Evolutionary conservation across 768 basidiomycete species (phyloP).

Genomic region (Cytidiella melzeri): DNA sequence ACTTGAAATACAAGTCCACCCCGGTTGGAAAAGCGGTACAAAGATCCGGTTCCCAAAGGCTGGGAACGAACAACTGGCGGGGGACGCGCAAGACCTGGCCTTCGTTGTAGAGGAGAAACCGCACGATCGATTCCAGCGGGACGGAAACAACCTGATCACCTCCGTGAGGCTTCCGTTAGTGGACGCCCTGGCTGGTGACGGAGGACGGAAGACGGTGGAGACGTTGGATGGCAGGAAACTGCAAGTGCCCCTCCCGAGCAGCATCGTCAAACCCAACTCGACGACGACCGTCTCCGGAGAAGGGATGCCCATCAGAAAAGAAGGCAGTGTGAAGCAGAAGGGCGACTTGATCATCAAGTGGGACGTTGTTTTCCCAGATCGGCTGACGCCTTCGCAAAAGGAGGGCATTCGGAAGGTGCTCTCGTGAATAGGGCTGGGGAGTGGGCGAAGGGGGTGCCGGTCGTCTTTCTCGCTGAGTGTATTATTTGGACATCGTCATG

Average conservation of each 20-base stretch:
- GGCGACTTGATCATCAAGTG: slow-evolving; percentile 82
- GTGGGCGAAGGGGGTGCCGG: no score
- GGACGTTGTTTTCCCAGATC: slow-evolving; percentile 81
- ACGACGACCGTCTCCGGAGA: slow-evolving; percentile 67
- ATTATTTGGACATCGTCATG: slow-evolving; percentile 7
- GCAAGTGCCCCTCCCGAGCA: slow-evolving; percentile 58
- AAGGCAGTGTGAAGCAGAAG: slow-evolving; percentile 58
- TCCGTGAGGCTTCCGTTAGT: slow-evolving; percentile 64
- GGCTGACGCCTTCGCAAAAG: slow-evolving; percentile 71
- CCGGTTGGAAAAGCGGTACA: slow-evolving; percentile 96
- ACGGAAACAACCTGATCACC: slow-evolving; percentile 74
- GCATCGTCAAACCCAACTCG: slow-evolving; percentile 72
- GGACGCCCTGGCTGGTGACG: slow-evolving; percentile 68
- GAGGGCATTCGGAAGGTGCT: slow-evolving; percentile 71
- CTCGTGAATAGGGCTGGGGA: slow-evolving; percentile 11
- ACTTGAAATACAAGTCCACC: slow-evolving; percentile 71
- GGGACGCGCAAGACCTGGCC: slow-evolving; percentile 84
- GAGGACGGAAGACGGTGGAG: slow-evolving; percentile 53
- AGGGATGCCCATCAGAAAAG: slow-evolving; percentile 90
- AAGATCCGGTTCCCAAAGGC: slow-evolving; percentile 87
- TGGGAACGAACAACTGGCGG: slow-evolving; percentile 68
- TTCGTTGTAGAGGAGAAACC: slow-evolving; percentile 97
- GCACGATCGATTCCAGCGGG: slow-evolving; percentile 67
- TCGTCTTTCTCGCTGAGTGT: slow-evolving; percentile 6
- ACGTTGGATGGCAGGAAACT: slow-evolving; percentile 76